Conservation (phyloP, 306 rosid species). For the Quercus aquifolioides region DNA sequence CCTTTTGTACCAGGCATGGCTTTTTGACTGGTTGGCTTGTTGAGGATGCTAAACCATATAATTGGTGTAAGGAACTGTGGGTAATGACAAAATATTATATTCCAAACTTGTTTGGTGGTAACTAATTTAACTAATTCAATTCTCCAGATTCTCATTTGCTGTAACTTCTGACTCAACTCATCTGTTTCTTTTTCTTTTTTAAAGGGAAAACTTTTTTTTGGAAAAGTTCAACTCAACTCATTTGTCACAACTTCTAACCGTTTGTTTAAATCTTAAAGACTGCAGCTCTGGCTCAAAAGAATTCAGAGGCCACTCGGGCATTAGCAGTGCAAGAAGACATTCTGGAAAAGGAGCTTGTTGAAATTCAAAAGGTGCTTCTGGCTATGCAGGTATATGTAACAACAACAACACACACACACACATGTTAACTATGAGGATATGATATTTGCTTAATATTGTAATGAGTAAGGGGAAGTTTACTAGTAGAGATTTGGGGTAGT, state of each 20-base stretch:
- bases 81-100: background rate
- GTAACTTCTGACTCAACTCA: background rate
- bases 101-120: background rate
- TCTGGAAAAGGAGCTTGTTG: slow-evolving; percentile 89
- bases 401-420: background rate
- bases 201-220: no score
- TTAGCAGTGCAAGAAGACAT: slow-evolving; percentile 71
- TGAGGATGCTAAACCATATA: background rate
- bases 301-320: slow-evolving; percentile 77
- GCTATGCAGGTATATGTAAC: slow-evolving; percentile 79
- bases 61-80: background rate
- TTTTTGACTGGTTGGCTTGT: background rate
- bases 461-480: background rate
- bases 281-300: slow-evolving; percentile 77
- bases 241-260: slow-evolving; percentile 5
- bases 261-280: slow-evolving; percentile 56
- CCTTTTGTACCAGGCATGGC: background rate
- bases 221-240: background rate
- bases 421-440: slow-evolving; percentile 8
- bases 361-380: slow-evolving; percentile 78
- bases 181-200: background rate
- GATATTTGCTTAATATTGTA: background rate
- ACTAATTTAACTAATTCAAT: background rate
- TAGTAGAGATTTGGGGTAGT: background rate
- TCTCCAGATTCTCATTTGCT: background rate